Conservation (phyloP, 257 asterid species). For the Fraxinus americana region DNA sequence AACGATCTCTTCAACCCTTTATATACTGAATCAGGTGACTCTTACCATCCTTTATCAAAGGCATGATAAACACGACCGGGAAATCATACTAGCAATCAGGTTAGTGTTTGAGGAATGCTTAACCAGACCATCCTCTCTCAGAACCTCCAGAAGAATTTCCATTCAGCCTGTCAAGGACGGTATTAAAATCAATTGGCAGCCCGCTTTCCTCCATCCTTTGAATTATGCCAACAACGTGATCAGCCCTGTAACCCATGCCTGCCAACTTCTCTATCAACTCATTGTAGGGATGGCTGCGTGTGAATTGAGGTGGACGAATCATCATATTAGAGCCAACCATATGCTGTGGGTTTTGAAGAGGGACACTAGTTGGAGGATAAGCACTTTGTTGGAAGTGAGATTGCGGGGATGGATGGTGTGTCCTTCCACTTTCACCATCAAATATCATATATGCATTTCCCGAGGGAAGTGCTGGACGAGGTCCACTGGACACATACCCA, state of each 20-base stretch:
- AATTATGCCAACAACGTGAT: constrained; percentile 65
- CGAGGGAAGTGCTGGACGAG: constrained; percentile 61
- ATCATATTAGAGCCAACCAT: constrained; percentile 46
- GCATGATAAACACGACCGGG: constrained; percentile 14
- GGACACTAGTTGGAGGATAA: constrained; percentile 63
- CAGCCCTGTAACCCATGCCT: constrained; percentile 88
- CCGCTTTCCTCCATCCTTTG: constrained; percentile 92
- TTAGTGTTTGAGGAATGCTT: neutral
- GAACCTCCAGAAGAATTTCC: constrained; percentile 77
- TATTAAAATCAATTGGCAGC: constrained; percentile 76
- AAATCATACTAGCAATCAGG: constrained; percentile 2
- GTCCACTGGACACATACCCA: constrained; percentile 60
- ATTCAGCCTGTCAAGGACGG: constrained; percentile 77
- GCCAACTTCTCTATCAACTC: constrained; percentile 87
- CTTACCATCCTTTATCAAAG: constrained; percentile 37
- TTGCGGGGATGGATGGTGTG: constrained; percentile 56
- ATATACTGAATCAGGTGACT: constrained; percentile 20
- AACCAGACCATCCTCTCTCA: constrained; percentile 81
- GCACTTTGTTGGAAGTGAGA: constrained; percentile 67
- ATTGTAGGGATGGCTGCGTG: constrained; percentile 64
- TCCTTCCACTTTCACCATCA: constrained; percentile 75
- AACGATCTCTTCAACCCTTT: constrained; percentile 18
- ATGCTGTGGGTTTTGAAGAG: constrained; percentile 60
- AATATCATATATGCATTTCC: constrained; percentile 67
- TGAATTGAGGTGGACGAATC: constrained; percentile 42